Evolutionary conservation across 2,329 filamentous ascomycete genomes (phyloP).

Genomic region (Colletotrichum orchidophilum): DNA sequence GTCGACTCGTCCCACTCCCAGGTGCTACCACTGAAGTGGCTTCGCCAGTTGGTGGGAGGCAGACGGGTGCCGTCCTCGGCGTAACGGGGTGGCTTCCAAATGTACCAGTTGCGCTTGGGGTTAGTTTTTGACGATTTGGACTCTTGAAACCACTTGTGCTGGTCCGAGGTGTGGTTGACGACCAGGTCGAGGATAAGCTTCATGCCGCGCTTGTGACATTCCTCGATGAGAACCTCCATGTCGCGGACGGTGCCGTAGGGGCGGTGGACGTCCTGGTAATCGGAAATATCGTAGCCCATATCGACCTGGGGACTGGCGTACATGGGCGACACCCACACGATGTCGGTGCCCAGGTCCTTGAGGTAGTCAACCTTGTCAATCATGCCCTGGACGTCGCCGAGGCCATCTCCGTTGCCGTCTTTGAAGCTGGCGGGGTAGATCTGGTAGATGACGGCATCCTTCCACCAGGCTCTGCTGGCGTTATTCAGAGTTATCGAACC

Average conservation of each 20-base stretch:
- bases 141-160: conserved; percentile 77
- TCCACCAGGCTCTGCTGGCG: conserved; percentile 57
- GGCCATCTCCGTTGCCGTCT: conserved; percentile 66
- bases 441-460: conserved; percentile 66
- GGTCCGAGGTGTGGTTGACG: conserved; percentile 79
- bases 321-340: conserved; percentile 75
- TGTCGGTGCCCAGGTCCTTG: conserved; percentile 67
- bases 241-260: conserved; percentile 75
- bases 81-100: conserved; percentile 63
- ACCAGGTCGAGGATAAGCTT: conserved; percentile 79
- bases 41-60: conserved; percentile 80
- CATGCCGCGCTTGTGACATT: conserved; percentile 71
- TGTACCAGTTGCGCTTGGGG: conserved; percentile 76
- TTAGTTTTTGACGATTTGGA: conserved; percentile 68
- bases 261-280: conserved; percentile 73
- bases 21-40: conserved; percentile 67
- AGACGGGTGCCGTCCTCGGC: conserved; percentile 66
- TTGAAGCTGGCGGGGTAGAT: conserved; percentile 68
- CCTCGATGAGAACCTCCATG: conserved; percentile 68
- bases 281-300: conserved; percentile 76
- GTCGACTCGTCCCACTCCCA: conserved; percentile 81
- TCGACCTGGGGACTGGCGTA: conserved; percentile 72
- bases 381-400: conserved; percentile 72
- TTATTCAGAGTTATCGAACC: conserved; percentile 27
- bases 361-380: conserved; percentile 70